phyloP scores from a whole-genome alignment of 306 rosid genomes.

The Pyrus bretschneideri region DNA sequence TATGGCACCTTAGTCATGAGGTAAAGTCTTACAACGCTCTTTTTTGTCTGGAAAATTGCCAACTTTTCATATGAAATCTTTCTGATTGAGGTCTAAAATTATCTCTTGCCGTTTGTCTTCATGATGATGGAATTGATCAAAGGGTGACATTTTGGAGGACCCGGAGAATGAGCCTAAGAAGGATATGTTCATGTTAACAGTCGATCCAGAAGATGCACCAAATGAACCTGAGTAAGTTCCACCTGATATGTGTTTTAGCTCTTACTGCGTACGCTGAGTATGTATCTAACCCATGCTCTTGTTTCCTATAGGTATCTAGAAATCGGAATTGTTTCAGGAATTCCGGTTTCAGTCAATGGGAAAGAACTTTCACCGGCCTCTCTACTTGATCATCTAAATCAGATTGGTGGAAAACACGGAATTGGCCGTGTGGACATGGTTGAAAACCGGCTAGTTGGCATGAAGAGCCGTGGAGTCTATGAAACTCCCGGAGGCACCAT shows the following conservation, averaged over 20 bases:
- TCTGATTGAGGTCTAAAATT: background rate
- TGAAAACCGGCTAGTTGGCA: slow-evolving; percentile 88
- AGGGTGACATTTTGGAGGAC: slow-evolving; percentile 97
- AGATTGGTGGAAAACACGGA: slow-evolving; percentile 84
- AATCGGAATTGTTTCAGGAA: slow-evolving; percentile 62
- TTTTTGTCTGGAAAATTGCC: background rate
- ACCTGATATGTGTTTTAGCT: background rate
- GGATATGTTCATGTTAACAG: slow-evolving; percentile 90
- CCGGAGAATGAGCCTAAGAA: slow-evolving; percentile 80
- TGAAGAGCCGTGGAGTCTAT: slow-evolving; percentile 95
- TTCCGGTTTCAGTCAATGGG: slow-evolving; percentile 75
- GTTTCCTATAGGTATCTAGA: slow-evolving; percentile 59
- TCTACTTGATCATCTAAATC: slow-evolving; percentile 64
- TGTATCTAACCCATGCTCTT: background rate
- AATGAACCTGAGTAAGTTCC: slow-evolving; percentile 64
- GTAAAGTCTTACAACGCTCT: slow-evolving; percentile 22
- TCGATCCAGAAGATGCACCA: slow-evolving; percentile 89
- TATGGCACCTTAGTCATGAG: slow-evolving; percentile 99
- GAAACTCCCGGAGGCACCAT: slow-evolving; percentile 99
- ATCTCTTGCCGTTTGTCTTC: background rate
- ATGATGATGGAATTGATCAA: slow-evolving; percentile 10
- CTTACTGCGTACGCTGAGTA: background rate
- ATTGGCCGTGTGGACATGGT: slow-evolving; percentile 91
- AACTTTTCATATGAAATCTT: background rate
- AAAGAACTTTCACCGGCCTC: slow-evolving; percentile 66